Percentiles rank a stretch among this genome's conserved stretches.
phyloP scores from a whole-genome alignment of 768 basidiomycete genomes.

The Nevesoporus exiguus region DNA sequence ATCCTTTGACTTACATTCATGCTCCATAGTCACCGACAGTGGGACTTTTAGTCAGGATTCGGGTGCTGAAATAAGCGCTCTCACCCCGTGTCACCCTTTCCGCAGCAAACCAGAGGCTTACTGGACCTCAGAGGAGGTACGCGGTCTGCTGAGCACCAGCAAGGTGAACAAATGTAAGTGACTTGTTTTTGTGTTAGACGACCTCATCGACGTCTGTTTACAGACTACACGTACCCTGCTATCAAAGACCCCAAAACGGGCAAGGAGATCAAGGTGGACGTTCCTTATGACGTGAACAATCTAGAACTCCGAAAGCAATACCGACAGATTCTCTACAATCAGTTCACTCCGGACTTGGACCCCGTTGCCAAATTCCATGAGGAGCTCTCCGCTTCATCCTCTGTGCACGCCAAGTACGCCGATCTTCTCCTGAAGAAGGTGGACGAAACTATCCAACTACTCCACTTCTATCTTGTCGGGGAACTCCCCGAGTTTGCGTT shows the following conservation, averaged over 20 bases:
- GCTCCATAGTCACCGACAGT: background rate
- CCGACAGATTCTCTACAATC: constrained; percentile 1
- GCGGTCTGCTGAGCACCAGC: constrained; percentile 1
- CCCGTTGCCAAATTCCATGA: background rate
- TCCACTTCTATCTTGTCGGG: constrained; percentile 7
- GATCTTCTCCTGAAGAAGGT: constrained; percentile 6
- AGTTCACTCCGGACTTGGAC: background rate
- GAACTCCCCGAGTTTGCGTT: constrained; percentile 16
- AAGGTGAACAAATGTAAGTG: constrained; percentile 5
- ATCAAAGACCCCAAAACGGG: constrained; percentile 9
- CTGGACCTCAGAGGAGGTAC: constrained; percentile 14
- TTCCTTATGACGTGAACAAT: constrained; percentile 5
- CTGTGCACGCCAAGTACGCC: background rate
- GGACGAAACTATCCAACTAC: background rate
- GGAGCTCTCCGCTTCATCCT: background rate
- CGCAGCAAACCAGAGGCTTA: constrained; percentile 1
- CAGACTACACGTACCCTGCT: constrained; percentile 21
- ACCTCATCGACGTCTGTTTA: background rate
- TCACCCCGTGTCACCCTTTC: constrained; percentile 12
- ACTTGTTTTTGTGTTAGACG: background rate
- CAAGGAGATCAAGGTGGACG: constrained; percentile 11
- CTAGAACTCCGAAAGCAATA: constrained; percentile 3
- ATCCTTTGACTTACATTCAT: background rate
- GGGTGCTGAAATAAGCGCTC: background rate
- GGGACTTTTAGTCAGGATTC: constrained; percentile 3